Base-by-base conservation (phyloP, 2,329 filamentous ascomycete genomes). In the Penicillium sp. region DNA sequence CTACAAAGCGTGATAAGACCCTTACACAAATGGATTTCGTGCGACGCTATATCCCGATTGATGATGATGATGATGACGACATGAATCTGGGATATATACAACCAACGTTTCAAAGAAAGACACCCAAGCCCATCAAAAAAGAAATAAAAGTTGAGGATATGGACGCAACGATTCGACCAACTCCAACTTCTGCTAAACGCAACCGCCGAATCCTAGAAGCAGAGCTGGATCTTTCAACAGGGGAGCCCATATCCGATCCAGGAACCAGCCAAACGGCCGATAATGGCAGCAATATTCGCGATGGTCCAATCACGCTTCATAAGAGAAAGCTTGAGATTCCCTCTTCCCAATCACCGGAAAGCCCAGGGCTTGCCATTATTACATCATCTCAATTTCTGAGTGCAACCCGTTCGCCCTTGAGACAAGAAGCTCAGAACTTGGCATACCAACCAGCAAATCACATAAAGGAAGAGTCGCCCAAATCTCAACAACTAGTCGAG, bases 11-110 rank as follows among this genome's bases (percentile, higher is more conserved):
- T 19, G 66, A 76, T 52, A 76, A 76, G 45, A 77, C 75, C 0
- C 66, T 77, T n/a, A 77, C 75, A 3, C 75, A 77, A 60, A 77
- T 77, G 74, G 69, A 75, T 53, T 77, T 74, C 61, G 74, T 77
- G 33, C 68, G 68, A 33, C 72, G 71, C 4, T 72, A 69, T 45
- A 61, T 75, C 55, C 67, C 68, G 23, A 67, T 74, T 46, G 68
- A 71, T 39, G 66, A 71, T 42, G 72, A 71, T 42, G 72, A 75
- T 25, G 73, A 68, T n/a, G 48, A 62, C 33, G 62, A 73, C 33
- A 57, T 63, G 51, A 68, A 72, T 25, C 55, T 75, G 60, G 67
- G 69, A 37, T 75, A 75, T 47, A 69, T 69, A 16, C 66, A 68
- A 54, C 56, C 65, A 11, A 65, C 61, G 27, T 59, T 31, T 8